Evolutionary conservation across 75 land plant species (phyloP), one percentile per base, ranked within the genome.

Genomic region (Pinus tabuliformis): DNA sequence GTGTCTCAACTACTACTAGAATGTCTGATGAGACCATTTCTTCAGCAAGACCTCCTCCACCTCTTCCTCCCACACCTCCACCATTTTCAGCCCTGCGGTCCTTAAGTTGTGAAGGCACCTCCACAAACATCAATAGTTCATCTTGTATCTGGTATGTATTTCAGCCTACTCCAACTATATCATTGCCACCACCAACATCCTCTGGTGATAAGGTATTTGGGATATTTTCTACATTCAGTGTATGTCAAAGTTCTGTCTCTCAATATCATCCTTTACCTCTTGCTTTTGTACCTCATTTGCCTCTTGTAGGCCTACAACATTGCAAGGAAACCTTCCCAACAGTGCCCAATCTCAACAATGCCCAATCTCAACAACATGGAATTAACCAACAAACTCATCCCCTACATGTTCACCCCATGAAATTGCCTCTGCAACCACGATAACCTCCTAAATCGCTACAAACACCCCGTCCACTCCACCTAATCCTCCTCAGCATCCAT

Each of bases 1-100:
- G 76, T 18, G 76, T 62, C 49, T 45, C 83, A 59, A 36, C 62
- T 24, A 73, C 59, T 14, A 57, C 74, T 36, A 58, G 74, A 26
- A 20, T 70, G 13, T 76, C 20, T 70, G 80, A 75, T 57, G 87
- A 77, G 1, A 54, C 89, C 11, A 61, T 73, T 73, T 58, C 78
- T 65, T 80, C 90, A 49, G 39, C 56, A 17, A 82, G 92, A 62
- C 84, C 85, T 65, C 84, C 75, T 2, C 94, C 94, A 22, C 95
- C 92, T 24, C 91, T 90, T 77, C 92, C 91, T 66, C 87, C 92
- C 5, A 84, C 81, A 3, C 95, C 95, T 3, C 95, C 92, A 36
- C 92, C 92, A 13, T 88, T 71, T 75, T 79, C 91, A 14, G 12
- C 83, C 56, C 30, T 26, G 26, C 26, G 26, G 26, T 26, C 26